phyloP scores from a whole-genome alignment of 192 early-diverging fungal genomes.

The Podila verticillata region DNA sequence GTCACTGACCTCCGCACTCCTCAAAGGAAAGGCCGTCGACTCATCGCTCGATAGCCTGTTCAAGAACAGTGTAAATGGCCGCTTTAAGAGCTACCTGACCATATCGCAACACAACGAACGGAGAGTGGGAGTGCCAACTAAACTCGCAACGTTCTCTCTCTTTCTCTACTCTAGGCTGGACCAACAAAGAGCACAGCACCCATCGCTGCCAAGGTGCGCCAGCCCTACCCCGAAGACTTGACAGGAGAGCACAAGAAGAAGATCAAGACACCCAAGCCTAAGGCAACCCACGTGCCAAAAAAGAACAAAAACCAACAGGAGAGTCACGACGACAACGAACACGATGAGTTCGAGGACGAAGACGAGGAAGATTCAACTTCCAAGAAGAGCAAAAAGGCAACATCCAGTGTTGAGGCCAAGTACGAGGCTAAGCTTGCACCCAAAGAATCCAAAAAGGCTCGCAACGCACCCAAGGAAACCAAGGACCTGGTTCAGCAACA shows the following conservation, averaged over 20 bases:
- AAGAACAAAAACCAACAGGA: constrained; percentile 30
- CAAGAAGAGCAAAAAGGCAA: constrained; percentile 27
- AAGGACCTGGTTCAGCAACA: constrained; percentile 30
- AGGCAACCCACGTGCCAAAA: constrained; percentile 28
- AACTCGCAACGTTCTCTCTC: constrained; percentile 5
- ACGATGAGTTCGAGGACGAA: constrained; percentile 13
- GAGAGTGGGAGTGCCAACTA: background rate
- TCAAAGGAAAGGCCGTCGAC: constrained; percentile 54
- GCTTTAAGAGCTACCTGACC: background rate
- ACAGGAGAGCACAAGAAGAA: constrained; percentile 32
- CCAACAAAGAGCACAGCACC: constrained; percentile 28
- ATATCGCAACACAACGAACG: too few relatives aligned
- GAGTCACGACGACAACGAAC: constrained; percentile 10
- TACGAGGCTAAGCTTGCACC: constrained; percentile 38
- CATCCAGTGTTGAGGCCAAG: constrained; percentile 30
- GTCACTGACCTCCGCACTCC: constrained; percentile 40
- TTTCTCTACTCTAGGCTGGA: constrained; percentile 33
- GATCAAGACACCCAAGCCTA: constrained; percentile 43
- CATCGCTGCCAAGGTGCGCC: constrained; percentile 29
- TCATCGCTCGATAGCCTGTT: constrained; percentile 68
- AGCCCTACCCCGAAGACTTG: constrained; percentile 43
- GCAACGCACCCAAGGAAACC: constrained; percentile 43
- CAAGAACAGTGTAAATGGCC: constrained; percentile 61
- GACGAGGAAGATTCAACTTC: background rate
- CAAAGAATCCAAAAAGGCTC: constrained; percentile 28